Conservation (phyloP, 2,329 filamentous ascomycete species). For the Claviceps sorghi region DNA sequence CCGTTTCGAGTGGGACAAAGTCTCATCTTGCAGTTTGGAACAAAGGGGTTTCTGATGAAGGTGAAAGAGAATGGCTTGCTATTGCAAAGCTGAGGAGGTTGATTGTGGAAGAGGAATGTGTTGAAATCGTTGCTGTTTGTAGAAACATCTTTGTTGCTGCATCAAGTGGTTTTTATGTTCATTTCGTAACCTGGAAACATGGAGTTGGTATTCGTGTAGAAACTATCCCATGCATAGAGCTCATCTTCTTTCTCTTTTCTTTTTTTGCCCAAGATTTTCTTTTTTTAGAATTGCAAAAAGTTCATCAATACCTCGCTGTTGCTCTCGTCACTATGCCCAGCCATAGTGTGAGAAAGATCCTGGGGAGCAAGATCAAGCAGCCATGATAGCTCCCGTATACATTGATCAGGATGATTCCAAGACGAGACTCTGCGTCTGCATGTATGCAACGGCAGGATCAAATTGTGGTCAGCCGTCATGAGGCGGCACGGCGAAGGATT, state of each 20-base stretch:
- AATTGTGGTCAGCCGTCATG: background rate
- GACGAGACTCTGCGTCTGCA: too few species aligned
- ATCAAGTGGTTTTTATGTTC: background rate
- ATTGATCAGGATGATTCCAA: too few species aligned
- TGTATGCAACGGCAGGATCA: too few species aligned
- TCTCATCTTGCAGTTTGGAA: background rate
- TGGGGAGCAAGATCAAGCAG: background rate
- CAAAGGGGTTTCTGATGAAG: background rate
- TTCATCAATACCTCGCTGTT: background rate
- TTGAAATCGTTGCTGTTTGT: background rate
- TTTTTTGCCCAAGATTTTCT: too few species aligned
- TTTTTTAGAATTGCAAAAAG: background rate
- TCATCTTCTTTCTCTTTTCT: too few species aligned
- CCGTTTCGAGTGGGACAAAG: background rate
- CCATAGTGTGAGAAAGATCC: background rate
- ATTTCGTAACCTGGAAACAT: background rate
- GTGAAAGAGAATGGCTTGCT: background rate
- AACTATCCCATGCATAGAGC: background rate
- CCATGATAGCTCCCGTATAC: too few species aligned
- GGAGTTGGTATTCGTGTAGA: background rate
- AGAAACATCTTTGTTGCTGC: background rate
- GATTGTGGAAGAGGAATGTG: background rate
- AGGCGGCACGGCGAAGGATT: background rate
- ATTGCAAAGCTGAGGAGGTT: background rate
- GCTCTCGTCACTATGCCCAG: background rate